Base-by-base conservation (phyloP, 1,284 basidiomycete species). In the Cutaneotrichosporon arboriforme region DNA sequence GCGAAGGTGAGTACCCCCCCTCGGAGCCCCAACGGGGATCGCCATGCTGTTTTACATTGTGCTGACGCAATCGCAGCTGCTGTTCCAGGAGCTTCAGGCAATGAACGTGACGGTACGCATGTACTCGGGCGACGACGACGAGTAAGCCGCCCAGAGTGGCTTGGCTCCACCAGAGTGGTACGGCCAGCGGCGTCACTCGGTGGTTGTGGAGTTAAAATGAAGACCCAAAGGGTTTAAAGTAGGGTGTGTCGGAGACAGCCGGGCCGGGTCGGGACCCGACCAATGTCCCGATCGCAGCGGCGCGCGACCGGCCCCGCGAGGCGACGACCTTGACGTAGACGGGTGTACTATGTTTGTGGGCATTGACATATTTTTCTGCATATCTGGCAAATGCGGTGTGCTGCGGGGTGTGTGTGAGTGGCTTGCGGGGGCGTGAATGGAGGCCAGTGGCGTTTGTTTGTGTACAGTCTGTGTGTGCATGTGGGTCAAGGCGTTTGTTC, bases 1-100 rank as follows among this genome's bases (percentile, higher is more conserved):
- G 89, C 89, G 17, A 72, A 72, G 53, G 59, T 60, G 48, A 57
- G 58, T 54, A n/a, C 18, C 23, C 14, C 14, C 14, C 5, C 14
- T 31, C 26, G 26, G 26, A 31, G n/a, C n/a, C n/a, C n/a, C n/a
- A n/a, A n/a, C n/a, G n/a, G n/a, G n/a, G n/a, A n/a, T n/a, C n/a
- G n/a, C n/a, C n/a, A n/a, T n/a, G n/a, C n/a, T n/a, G 12, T 35
- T 38, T n/a, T 34, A 37, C 8, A 23, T 40, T 21, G 21, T n/a
- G 45, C 54, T 59, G 42, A 59, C 55, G 14, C 26, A 31, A 5
- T n/a, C 4, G n/a, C 43, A 57, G 57, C 49, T 63, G 37, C 46
- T 57, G 15, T 55, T 54, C 54, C 56, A 61, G 53, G 59, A 65
- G 57, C 60, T 66, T 17, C 63, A 64, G 48, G 63, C 64, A 7